Base-by-base conservation (phyloP, 257 asterid species). In the Orobanche coerulescens region DNA sequence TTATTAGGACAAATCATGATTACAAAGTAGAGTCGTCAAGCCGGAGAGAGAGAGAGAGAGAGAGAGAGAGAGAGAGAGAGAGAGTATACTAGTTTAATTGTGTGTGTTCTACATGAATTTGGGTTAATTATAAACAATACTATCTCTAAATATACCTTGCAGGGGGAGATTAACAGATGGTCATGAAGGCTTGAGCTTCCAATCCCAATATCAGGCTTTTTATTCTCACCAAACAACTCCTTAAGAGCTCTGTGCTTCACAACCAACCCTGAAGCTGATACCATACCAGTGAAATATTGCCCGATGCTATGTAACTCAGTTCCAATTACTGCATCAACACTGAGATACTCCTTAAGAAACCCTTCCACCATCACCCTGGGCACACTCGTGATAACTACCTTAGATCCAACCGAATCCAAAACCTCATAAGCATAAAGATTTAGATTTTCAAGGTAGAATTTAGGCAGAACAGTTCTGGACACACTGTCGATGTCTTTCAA, bases 351-450 rank as follows among this genome's bases (percentile, higher is more conserved):
- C 43, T 78, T 85, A 0, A 91, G 66, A 61, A 91, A 91, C 1
- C 81, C 74, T 62, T 88, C 95, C 13, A 91, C 94, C 96, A 91
- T 84, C 15, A 91, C 87, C 39, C 86, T 78, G 0, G 98, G 98
- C 31, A 85, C 82, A 50, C 77, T 65, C 0, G 96, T 91, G 18
- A 84, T 24, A 0, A 85, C 87, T 0, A 68, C 66, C 42, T 52
- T 78, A 13, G 63, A 30, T 19, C 93, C 93, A 0, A 76, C 81
- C 0, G 88, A 73, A 12, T 67, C 78, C 14, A 88, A n/a, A 0
- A 78, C 77, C 46, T 84, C 78, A 25, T 56, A 85, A 1, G 74
- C 90, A 13, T 62, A 73, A 28, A 67, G 65, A 36, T 84, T 81
- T 1, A 88, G 73, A 44, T 85, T 78, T 30, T 91, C 96, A 0